phyloP scores from a whole-genome alignment of 2,329 filamentous ascomycete species.

The Talaromyces rugulosus region DNA sequence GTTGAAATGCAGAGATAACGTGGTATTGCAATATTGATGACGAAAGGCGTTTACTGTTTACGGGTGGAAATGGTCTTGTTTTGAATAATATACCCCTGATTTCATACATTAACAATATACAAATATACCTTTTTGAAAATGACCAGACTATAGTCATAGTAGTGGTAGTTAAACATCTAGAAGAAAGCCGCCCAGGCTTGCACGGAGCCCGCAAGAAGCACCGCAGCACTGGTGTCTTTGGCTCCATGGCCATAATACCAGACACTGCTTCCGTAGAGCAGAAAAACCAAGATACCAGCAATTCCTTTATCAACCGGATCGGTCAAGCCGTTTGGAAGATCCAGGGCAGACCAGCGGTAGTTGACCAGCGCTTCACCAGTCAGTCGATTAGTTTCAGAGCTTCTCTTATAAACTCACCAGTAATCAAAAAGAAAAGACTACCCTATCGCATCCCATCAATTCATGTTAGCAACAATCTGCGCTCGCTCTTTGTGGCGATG shows the following conservation, averaged over 20 bases:
- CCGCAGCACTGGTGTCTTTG: constrained; percentile 14
- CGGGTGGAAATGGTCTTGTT: constrained; percentile 1
- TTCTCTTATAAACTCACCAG: constrained; percentile 20
- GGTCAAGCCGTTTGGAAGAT: constrained; percentile 15
- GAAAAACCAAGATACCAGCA: constrained; percentile 21
- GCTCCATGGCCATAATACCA: constrained; percentile 28
- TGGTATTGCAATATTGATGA: not conserved
- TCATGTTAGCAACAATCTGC: not conserved
- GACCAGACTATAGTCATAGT: not conserved
- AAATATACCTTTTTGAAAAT: not conserved
- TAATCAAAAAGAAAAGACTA: constrained; percentile 22
- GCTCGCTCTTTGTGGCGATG: not conserved
- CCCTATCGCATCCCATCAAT: constrained; percentile 14
- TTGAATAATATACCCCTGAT: constrained; percentile 4
- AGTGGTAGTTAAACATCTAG: not conserved
- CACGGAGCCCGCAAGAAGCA: not conserved
- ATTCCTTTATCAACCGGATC: constrained; percentile 28
- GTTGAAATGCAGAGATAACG: constrained; percentile 15
- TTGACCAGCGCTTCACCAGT: constrained; percentile 20
- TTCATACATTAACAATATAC: not conserved
- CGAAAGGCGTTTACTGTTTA: not conserved
- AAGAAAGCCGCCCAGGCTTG: constrained; percentile 7
- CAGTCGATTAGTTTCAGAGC: not conserved
- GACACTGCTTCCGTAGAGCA: constrained; percentile 25
- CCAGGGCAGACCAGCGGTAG: constrained; percentile 23